phyloP scores from a whole-genome alignment of 1,284 basidiomycete genomes.

The Acaromyces ingoldii region DNA sequence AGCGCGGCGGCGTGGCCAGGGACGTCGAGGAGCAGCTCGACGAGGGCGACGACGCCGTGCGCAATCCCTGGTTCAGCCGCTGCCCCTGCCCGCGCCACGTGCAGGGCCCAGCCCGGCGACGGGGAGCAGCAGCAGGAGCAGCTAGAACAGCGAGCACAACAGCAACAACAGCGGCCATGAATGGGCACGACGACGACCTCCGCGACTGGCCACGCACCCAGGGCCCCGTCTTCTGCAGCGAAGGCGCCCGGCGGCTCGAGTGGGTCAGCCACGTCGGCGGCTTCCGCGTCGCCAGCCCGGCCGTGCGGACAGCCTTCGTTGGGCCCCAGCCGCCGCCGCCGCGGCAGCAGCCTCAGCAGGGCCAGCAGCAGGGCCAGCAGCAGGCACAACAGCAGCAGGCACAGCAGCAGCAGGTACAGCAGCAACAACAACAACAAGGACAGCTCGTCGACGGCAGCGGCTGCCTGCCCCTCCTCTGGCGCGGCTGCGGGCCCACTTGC shows the following conservation, averaged over 20 bases:
- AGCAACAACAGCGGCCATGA: too few species aligned
- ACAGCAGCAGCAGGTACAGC: neutral
- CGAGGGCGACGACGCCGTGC: constrained; percentile 30
- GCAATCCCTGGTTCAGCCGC: constrained; percentile 37
- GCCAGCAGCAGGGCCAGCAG: neutral
- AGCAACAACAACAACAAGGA: neutral
- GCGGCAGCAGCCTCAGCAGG: neutral
- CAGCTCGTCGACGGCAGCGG: constrained; percentile 1
- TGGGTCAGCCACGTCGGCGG: constrained; percentile 48
- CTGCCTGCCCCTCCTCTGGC: constrained; percentile 17
- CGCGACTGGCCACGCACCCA: constrained; percentile 6
- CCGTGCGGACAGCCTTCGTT: constrained; percentile 16
- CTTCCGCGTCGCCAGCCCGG: constrained; percentile 33
- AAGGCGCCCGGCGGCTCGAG: constrained; percentile 35
- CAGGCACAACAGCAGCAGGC: neutral
- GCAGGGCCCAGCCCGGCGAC: neutral
- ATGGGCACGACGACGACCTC: neutral
- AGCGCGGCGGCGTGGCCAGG: too few species aligned
- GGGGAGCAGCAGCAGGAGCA: neutral
- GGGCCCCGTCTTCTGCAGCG: constrained; percentile 30
- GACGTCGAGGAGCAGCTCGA: constrained; percentile 16
- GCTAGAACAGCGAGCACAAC: too few species aligned
- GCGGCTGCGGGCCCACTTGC: constrained; percentile 12
- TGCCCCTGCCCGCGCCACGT: constrained; percentile 28
- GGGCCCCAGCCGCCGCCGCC: neutral